Conservation (phyloP, 768 basidiomycete genomes). For the Calvatia gigantea region DNA sequence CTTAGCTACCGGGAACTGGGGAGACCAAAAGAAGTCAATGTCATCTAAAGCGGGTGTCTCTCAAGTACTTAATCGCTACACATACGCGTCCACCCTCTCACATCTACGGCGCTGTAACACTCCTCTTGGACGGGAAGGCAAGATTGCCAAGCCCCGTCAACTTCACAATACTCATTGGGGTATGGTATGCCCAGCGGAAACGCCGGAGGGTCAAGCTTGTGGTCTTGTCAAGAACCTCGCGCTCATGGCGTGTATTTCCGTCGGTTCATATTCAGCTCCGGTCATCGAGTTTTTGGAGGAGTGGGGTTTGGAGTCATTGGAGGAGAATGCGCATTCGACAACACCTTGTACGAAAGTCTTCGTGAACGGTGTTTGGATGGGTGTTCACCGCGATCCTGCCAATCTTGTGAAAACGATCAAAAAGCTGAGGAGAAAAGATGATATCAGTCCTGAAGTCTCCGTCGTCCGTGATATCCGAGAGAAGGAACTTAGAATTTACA, state of each 20-base stretch:
- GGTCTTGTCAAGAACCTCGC: constrained; percentile 98
- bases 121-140: constrained; percentile 95
- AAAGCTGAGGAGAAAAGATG: constrained; percentile 87
- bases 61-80: constrained; percentile 97
- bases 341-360: constrained; percentile 94
- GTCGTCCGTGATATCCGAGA: constrained; percentile 98
- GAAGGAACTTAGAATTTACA: constrained; percentile 89
- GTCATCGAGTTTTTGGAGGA: constrained; percentile 98
- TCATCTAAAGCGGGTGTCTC: constrained; percentile 97
- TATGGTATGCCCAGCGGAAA: constrained; percentile 99
- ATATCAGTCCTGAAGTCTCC: constrained; percentile 94
- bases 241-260: constrained; percentile 96
- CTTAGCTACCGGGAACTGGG: constrained; percentile 98
- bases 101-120: constrained; percentile 98
- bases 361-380: constrained; percentile 99
- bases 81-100: constrained; percentile 96
- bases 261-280: constrained; percentile 92
- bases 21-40: constrained; percentile 98
- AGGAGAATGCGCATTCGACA: constrained; percentile 86
- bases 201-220: constrained; percentile 99
- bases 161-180: constrained; percentile 99
- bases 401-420: constrained; percentile 92
- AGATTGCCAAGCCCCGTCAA: constrained; percentile 99
- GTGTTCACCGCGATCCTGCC: constrained; percentile 92
- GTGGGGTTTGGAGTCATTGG: constrained; percentile 94